A percentile compares a stretch with the other conserved stretches of the same genome.
These are phyloP conservation scores for Pseudogymnoascus sp. DNA, from an alignment of 2,329 filamentous ascomycete genomes.

Conservation along the genomic window DNA sequence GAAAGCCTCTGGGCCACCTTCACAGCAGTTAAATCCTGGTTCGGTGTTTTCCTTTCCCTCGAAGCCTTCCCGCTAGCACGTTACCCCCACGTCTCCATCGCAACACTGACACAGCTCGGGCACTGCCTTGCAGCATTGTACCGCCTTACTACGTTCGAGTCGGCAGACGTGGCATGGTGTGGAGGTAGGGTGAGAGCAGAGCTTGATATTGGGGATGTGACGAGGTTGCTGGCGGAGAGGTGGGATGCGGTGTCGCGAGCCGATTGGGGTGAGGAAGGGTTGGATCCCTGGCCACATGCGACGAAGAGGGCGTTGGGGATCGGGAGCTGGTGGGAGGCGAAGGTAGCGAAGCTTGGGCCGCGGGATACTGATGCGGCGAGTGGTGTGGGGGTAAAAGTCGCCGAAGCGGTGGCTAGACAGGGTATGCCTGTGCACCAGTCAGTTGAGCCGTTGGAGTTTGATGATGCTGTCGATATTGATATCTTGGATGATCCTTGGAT, in stretches of 20 bases:
- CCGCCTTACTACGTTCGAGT: not conserved
- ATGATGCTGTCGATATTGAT: not conserved
- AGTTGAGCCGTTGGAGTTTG: not conserved
- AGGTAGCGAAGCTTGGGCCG: not conserved
- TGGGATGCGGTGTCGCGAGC: not conserved
- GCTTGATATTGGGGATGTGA: not conserved
- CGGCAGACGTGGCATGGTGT: not conserved
- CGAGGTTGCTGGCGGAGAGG: not conserved
- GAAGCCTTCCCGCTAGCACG: not conserved
- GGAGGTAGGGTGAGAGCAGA: not conserved
- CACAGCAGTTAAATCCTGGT: not conserved
- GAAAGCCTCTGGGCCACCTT: slow-evolving; percentile 6
- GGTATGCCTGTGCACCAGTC: not conserved
- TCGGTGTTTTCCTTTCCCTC: not conserved
- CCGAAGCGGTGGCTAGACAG: not conserved
- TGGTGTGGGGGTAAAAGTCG: not conserved
- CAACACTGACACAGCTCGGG: not conserved
- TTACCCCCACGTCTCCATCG: not conserved
- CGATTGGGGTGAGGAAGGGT: not conserved
- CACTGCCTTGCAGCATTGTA: slow-evolving; percentile 1
- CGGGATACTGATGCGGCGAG: not conserved
- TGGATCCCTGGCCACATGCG: not conserved
- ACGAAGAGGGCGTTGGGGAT: slow-evolving; percentile 5
- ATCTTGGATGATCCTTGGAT: not conserved
- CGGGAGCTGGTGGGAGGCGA: not conserved